Evolutionary conservation across 805 yeast species (phyloP), one percentile per base, ranked within the genome.

Genomic region (Zygosaccharomyces pseudorouxii): DNA sequence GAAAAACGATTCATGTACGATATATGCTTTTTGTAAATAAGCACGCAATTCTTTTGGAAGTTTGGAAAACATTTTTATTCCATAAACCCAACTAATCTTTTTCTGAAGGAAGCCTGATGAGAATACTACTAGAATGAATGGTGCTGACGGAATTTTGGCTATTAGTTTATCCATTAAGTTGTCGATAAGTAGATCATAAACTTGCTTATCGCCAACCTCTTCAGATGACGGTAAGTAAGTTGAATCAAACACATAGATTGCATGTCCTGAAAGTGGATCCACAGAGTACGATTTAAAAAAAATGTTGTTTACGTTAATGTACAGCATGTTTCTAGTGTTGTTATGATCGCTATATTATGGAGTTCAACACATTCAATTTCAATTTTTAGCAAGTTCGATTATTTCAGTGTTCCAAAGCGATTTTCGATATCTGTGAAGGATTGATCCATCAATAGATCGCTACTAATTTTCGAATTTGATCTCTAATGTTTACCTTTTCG

Each of bases 1-100:
- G 68, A 90, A 78, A 93, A 97, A 89, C 41, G 86, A 84, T 56
- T 90, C 97, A 67, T 92, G 97, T 2, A 92, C 95, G 27, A 90
- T 77, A 54, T 83, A 85, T 2, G 89, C 72, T 58, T 80, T 83
- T 45, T 71, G 69, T 38, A 92, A 67, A 47, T 77, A 72, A 45
- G 77, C 75, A 51, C 79, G 77, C 38, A 75, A 68, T 4, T 72
- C 73, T 12, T 77, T 74, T 1, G 92, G 81, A 23, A 92, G 74
- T 53, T 78, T 68, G 52, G 78, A 68, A 60, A 76, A 80, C 46
- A 80, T 73, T 43, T 71, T 75, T n/a, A 80, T 71, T 50, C 89
- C 86, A 78, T 89, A 84, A 6, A 83, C 73, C 89, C 95, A 82
- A 41, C 74, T 71, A 37, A 67, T 65, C 42, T 67, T 63, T 42